Evolutionary conservation across 371 early-diverging fungal genomes (phyloP).

Genomic region (Mortierella sp.): DNA sequence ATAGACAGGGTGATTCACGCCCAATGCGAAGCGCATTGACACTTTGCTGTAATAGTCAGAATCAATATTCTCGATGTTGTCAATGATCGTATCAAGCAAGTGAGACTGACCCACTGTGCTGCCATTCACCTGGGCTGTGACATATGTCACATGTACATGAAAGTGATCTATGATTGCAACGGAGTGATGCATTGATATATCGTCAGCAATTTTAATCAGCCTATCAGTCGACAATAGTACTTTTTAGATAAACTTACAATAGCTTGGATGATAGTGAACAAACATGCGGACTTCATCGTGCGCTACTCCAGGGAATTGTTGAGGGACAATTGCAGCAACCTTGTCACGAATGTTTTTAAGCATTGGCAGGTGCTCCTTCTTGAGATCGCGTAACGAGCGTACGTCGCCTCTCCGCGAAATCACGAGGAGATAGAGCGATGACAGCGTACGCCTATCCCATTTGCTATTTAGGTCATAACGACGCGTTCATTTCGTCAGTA

Average conservation of each 20-base stretch:
- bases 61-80: conserved; percentile 70
- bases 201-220: not conserved
- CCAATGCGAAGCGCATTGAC: conserved; percentile 63
- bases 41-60: conserved; percentile 65
- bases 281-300: conserved; percentile 76
- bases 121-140: conserved; percentile 71
- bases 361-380: conserved; percentile 67
- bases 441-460: conserved; percentile 76
- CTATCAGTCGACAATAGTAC: not conserved
- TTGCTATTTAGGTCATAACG: conserved; percentile 59
- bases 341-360: conserved; percentile 71
- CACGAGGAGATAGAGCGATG: conserved; percentile 77
- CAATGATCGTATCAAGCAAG: conserved; percentile 79
- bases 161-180: conserved; percentile 67
- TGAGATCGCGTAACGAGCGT: conserved; percentile 76
- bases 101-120: conserved; percentile 81
- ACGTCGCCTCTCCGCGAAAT: conserved; percentile 70
- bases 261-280: conserved; percentile 90
- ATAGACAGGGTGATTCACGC: conserved; percentile 63
- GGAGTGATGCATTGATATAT: not conserved
- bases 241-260: conserved; percentile 63
- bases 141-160: conserved; percentile 85
- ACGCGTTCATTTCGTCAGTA: not conserved
- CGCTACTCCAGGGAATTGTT: conserved; percentile 58
- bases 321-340: conserved; percentile 60